Evolutionary conservation across 2,329 filamentous ascomycete genomes (phyloP), one percentile per base, ranked within the genome.

Genomic region (Microthyrium microscopicum): DNA sequence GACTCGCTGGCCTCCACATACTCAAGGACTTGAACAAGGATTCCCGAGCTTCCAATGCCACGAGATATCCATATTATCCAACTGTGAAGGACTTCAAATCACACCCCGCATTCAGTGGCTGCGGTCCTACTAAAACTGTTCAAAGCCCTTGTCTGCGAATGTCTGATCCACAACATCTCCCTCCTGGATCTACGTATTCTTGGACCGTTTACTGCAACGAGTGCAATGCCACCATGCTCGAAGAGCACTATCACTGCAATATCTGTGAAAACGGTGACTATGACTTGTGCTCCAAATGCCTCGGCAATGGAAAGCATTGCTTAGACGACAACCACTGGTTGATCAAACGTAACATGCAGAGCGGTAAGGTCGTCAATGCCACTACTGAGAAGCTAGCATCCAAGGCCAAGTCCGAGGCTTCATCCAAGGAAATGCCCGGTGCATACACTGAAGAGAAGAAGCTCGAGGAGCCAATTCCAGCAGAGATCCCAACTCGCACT

Each of bases 151-250:
- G n/a, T n/a, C n/a, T n/a, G n/a, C n/a, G n/a, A n/a, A n/a, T n/a
- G n/a, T n/a, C n/a, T 27, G 30, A 26, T 11, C 17, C 30, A 9
- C 11, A 11, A 9, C 19, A 9, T 11, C 30, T 11, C 24, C 8
- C 19, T 13, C 26, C 30, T 27, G 19, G n/a, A n/a, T n/a, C 26
- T 35, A 24, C 21, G 17, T 33, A 20, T 21, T 34, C 68, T 29
- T 93, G 85, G 56, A 79, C 80, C 9, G 84, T 98, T 28, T 92
- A 81, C 63, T 98, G 89, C 70, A 95, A 98, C 60, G 69, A 72
- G 52, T 98, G 89, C 56, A 77, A 83, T 44, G 64, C 62, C 40
- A 70, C 74, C 26, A 83, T 94, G 47, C 70, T 77, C 19, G 74
- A 83, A 45, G 70, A 73, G 33, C 87, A 98, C 57, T 98, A 81